Evolutionary conservation across 1,284 basidiomycete species (phyloP), one percentile per base, ranked within the genome.

Genomic region (Ceratorhiza oryzae-sativae): DNA sequence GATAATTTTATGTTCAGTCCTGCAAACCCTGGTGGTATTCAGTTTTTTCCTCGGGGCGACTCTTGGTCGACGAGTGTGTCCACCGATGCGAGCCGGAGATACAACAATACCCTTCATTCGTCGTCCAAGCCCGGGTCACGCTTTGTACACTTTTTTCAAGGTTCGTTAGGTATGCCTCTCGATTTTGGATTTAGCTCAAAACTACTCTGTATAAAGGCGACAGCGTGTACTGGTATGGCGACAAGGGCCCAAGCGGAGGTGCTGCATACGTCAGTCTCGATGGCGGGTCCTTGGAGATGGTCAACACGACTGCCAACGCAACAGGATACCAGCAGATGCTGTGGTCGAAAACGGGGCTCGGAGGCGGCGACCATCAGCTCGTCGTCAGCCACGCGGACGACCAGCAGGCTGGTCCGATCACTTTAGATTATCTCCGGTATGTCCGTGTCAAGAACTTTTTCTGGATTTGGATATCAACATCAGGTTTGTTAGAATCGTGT

Each of bases 281-380:
- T 39, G 58, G 36, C 1, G 25, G 0, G 36, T 5, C 15, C 27
- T 53, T 6, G 23, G 58, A 42, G 12, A 45, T 20, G 18, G 58
- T 42, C 20, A 59, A 59, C 36, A 25, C 58, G n/a, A 20, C 58
- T 10, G 5, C 58, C 2, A 10, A 9, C 15, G 13, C 13, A 10
- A 15, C 8, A 5, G 30, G 2, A 27, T 56, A 56, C 32, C 58
- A 59, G 18, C 58, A 59, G 25, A 36, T 20, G 36, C 58, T 59
- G 8, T 59, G 58, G 58, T 42, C 36, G 10, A 59, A 59, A 30
- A 59, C 58, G 6, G 36, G 39, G 6, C n/a, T 59, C 3, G 58
- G 36, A 5, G 4, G 13, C 15, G 58, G 58, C 20, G 58, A 59
- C 18, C 36, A 59, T 30, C 58, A 59, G 25, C 1, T 59, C 15